Evolutionary conservation across 164 flowering plant species (phyloP).

Genomic region (Magnolia changhungtana): DNA sequence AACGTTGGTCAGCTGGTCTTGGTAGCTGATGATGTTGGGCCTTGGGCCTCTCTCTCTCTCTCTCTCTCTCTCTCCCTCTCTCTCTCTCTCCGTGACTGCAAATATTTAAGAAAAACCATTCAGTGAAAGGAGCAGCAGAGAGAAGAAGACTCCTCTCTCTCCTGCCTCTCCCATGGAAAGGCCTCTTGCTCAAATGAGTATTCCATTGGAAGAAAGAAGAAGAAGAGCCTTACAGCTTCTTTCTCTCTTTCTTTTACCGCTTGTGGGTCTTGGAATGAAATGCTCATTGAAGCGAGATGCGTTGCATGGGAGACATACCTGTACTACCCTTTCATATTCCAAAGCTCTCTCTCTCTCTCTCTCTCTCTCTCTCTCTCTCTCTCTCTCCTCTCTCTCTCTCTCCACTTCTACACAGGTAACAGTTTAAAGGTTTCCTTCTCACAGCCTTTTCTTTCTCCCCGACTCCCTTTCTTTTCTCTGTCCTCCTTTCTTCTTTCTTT

Average conservation of each 20-base stretch:
- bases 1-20: neutral
- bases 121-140: neutral
- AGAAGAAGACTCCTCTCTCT: neutral
- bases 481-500: too few relatives aligned
- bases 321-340: neutral
- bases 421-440: too few relatives aligned
- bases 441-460: too few relatives aligned
- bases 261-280: neutral
- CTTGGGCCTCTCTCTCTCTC: neutral
- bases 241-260: neutral
- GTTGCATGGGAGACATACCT: neutral
- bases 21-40: neutral
- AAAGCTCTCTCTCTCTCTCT: neutral
- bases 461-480: too few relatives aligned
- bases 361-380: neutral
- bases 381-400: neutral
- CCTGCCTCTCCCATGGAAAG: conserved; percentile 4
- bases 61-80: neutral
- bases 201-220: conserved; percentile 6
- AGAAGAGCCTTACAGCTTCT: neutral
- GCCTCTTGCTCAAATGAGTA: conserved; percentile 23
- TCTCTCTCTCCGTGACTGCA: too few relatives aligned
- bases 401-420: too few relatives aligned
- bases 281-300: conserved; percentile 13
- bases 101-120: neutral